phyloP scores from a whole-genome alignment of 2,329 filamentous ascomycete genomes.

The Aspergillus caelatus region DNA sequence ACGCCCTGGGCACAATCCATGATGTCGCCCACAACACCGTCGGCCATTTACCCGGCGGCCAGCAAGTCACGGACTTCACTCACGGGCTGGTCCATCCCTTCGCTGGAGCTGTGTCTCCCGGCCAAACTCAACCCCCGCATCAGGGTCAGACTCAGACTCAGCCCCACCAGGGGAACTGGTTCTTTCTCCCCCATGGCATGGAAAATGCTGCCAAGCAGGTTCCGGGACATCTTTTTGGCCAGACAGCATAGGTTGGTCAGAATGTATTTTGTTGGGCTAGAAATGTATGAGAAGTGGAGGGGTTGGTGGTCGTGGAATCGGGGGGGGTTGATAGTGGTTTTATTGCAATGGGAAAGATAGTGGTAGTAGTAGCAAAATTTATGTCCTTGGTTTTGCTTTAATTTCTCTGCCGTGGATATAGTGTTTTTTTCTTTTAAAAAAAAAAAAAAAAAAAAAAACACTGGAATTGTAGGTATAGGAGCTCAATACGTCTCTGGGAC shows the following conservation, averaged over 20 bases:
- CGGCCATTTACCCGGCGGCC: not conserved
- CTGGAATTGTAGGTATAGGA: no score
- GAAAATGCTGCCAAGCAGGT: constrained; percentile 1
- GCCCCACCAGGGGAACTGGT: not conserved
- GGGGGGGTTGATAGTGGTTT: not conserved
- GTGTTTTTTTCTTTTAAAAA: no score
- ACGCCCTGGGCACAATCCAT: not conserved
- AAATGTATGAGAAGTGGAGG: not conserved
- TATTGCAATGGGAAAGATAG: not conserved
- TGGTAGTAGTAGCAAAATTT: not conserved
- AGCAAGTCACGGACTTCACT: not conserved
- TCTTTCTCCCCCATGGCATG: not conserved
- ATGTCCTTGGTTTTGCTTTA: not conserved
- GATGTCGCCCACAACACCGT: not conserved
- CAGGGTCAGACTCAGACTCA: not conserved
- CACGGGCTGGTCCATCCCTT: not conserved
- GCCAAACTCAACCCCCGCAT: not conserved
- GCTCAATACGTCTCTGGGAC: no score
- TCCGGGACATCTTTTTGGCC: not conserved
- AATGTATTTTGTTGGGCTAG: not conserved
- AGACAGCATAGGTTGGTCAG: not conserved
- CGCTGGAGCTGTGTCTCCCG: not conserved
- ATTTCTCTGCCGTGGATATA: not conserved
- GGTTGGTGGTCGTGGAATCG: not conserved
- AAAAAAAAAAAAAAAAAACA: no score